These are phyloP conservation scores for Aspergillus costaricaensis DNA, from an alignment of 2,329 filamentous ascomycete species.

Conservation along the genomic window DNA sequence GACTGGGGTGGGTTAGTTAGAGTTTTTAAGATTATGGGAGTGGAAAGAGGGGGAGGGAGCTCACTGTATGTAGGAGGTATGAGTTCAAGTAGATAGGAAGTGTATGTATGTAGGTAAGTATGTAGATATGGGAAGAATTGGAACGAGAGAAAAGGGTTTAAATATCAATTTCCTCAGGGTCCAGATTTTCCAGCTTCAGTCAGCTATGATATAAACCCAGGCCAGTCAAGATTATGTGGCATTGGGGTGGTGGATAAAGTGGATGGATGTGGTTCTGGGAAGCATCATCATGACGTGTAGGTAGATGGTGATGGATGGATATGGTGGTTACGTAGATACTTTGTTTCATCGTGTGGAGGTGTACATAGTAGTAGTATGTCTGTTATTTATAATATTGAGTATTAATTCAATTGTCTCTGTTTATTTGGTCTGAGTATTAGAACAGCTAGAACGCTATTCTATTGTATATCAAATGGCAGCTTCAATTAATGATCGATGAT, in stretches of 20 bases:
- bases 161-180: neutral
- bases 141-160: neutral
- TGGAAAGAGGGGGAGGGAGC: neutral
- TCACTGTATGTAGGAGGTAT: neutral
- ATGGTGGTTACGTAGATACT: neutral
- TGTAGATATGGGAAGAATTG: neutral
- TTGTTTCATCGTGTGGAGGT: neutral
- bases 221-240: neutral
- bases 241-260: too few species aligned
- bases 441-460: neutral
- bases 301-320: neutral
- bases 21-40: neutral
- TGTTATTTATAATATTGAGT: too few species aligned
- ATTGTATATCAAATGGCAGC: too few species aligned
- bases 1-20: neutral
- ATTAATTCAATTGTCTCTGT: too few species aligned
- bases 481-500: neutral
- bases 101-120: neutral
- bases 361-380: too few species aligned
- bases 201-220: neutral
- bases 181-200: neutral
- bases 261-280: neutral
- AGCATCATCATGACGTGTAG: conserved; percentile 38
- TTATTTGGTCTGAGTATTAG: neutral
- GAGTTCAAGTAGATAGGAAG: too few species aligned